Evolutionary conservation across 352 stramenopile genomes (phyloP).

Genomic region (Phytophthora fragariae): DNA sequence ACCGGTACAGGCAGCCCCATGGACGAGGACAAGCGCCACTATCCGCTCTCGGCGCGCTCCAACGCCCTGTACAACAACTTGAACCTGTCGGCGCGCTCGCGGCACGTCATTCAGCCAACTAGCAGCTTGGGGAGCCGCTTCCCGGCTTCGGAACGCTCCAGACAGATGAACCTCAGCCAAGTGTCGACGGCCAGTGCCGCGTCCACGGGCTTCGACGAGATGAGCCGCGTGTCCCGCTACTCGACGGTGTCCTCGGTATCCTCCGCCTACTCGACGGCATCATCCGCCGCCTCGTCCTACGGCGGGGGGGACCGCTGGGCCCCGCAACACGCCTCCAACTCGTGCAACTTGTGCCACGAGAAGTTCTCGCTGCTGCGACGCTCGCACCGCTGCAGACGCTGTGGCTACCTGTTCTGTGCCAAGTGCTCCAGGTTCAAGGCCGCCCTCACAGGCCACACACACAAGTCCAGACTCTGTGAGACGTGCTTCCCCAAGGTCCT

Average conservation of each 20-base stretch:
- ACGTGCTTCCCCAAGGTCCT: constrained; percentile 88
- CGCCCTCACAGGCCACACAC: constrained; percentile 77
- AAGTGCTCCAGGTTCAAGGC: constrained; percentile 86
- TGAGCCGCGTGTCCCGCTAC: constrained; percentile 66
- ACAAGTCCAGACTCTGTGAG: constrained; percentile 88
- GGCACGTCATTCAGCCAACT: constrained; percentile 5
- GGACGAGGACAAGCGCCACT: constrained; percentile 48
- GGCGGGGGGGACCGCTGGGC: constrained; percentile 69
- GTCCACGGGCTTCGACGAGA: constrained; percentile 53
- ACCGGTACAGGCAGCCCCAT: constrained; percentile 16
- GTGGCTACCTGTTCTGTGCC: constrained; percentile 84
- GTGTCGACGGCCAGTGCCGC: constrained; percentile 35
- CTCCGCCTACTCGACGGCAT: constrained; percentile 47
- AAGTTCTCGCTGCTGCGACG: constrained; percentile 86
- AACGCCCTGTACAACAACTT: constrained; percentile 35
- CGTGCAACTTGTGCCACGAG: constrained; percentile 80
- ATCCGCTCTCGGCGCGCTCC: constrained; percentile 37
- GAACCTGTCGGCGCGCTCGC: constrained; percentile 38
- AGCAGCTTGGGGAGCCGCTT: constrained; percentile 30
- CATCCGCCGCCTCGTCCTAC: constrained; percentile 36
- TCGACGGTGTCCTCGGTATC: constrained; percentile 53
- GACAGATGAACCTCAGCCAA: constrained; percentile 61
- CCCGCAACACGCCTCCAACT: constrained; percentile 73
- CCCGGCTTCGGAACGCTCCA: constrained; percentile 43
- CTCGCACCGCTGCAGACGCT: constrained; percentile 82